Conservation (phyloP, 2,329 filamentous ascomycete species). For the Endoconidiophora laricicola region DNA sequence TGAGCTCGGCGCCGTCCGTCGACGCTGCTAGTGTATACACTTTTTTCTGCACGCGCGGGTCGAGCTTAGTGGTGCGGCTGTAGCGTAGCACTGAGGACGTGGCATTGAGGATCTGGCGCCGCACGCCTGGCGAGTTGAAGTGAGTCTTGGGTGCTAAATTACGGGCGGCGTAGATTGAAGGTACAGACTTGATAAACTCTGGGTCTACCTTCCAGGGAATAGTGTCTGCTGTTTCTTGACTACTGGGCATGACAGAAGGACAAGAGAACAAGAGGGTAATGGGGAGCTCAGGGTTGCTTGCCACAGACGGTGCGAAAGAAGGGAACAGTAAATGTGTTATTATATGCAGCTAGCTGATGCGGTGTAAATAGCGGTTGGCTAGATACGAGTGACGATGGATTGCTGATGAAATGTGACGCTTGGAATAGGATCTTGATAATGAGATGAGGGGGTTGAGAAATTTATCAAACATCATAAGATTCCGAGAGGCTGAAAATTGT, state of each 20-base stretch:
- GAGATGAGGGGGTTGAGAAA: too few relatives aligned
- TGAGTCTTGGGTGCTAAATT: slow-evolving; percentile 1
- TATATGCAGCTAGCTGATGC: not conserved
- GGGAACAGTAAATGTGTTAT: not conserved
- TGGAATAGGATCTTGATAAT: too few relatives aligned
- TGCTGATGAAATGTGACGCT: too few relatives aligned
- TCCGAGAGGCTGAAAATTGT: too few relatives aligned
- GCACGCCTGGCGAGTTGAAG: not conserved
- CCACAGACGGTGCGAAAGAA: not conserved
- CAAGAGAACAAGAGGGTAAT: not conserved
- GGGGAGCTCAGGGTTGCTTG: not conserved
- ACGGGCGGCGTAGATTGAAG: slow-evolving; percentile 4
- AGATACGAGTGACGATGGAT: too few relatives aligned
- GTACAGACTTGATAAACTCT: not conserved
- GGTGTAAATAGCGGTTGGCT: too few relatives aligned
- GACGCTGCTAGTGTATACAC: slow-evolving; percentile 2
- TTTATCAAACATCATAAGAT: too few relatives aligned
- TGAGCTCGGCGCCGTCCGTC: not conserved
- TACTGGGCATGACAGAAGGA: not conserved
- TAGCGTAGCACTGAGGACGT: slow-evolving; percentile 7
- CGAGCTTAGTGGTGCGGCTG: not conserved
- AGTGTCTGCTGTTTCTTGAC: not conserved
- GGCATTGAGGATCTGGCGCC: slow-evolving; percentile 8
- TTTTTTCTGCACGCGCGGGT: slow-evolving; percentile 1
- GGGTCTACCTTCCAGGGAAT: slow-evolving; percentile 6